Evolutionary conservation across 2,329 filamentous ascomycete genomes (phyloP).

Genomic region (Penicillium polonicum): DNA sequence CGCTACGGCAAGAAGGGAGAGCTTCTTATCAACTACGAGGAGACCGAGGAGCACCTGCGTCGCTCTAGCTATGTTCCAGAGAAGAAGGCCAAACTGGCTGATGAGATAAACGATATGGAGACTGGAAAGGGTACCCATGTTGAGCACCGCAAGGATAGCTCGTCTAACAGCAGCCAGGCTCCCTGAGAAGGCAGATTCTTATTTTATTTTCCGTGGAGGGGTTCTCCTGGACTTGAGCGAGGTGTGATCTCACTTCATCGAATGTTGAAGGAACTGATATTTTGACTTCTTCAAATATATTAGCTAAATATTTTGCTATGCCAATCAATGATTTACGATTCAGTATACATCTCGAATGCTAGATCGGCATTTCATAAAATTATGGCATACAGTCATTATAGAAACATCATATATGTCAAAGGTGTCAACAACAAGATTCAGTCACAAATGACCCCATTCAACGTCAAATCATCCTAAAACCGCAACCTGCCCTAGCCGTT

Average conservation of each 20-base stretch:
- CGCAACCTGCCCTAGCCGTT: not conserved
- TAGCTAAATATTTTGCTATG: not conserved
- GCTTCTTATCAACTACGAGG: slow-evolving; percentile 52
- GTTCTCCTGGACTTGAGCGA: too few species aligned
- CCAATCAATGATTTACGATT: not conserved
- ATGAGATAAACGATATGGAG: slow-evolving; percentile 16
- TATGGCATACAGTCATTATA: not conserved
- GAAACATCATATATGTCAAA: not conserved
- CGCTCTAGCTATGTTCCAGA: slow-evolving; percentile 27
- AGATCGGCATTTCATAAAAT: not conserved
- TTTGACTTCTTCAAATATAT: too few species aligned
- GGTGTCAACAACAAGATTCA: not conserved
- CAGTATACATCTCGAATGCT: not conserved
- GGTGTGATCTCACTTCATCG: too few species aligned
- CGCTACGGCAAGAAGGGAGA: slow-evolving; percentile 59
- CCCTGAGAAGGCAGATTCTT: not conserved
- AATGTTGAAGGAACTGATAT: too few species aligned
- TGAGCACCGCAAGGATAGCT: slow-evolving; percentile 17
- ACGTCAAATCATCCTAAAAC: too few species aligned
- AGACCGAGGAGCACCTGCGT: slow-evolving; percentile 38
- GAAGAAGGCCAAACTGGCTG: slow-evolving; percentile 12
- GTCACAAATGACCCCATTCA: not conserved
- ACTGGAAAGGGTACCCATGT: slow-evolving; percentile 21
- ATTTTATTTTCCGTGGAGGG: not conserved
- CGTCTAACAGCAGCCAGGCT: slow-evolving; percentile 30